Percentiles rank a stretch among this genome's conserved stretches.
Conservation (phyloP, 169 alveolate species). For the Ichthyophthirius multifiliis region DNA sequence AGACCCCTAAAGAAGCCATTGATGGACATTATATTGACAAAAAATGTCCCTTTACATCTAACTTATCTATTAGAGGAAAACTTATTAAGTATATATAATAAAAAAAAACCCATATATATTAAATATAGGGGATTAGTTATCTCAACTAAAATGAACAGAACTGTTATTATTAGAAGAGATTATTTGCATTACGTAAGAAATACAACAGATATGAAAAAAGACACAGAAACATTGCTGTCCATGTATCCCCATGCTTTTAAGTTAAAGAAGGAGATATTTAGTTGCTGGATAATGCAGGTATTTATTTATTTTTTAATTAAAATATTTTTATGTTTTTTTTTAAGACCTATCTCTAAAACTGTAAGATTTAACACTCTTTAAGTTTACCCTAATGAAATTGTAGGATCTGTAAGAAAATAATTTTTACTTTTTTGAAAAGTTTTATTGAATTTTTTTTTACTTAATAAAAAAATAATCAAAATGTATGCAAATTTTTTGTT, state of each 20-base stretch:
- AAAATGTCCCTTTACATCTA: conserved; percentile 99
- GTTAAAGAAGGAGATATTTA: conserved; percentile 98
- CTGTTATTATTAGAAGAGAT: conserved; percentile 97
- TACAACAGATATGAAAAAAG: conserved; percentile 99
- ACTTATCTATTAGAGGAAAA: conserved; percentile 97
- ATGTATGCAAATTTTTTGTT: no score
- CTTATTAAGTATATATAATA: conserved; percentile 91
- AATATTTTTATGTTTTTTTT: conserved; percentile 58
- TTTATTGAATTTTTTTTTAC: no score
- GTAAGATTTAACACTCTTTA: conserved; percentile 98
- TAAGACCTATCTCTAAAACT: conserved; percentile 98
- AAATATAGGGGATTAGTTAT: conserved; percentile 95
- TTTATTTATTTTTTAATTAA: not conserved
- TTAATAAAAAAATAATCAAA: no score
- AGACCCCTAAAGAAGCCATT: conserved; percentile 98
- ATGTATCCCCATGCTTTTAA: conserved; percentile 98
- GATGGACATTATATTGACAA: conserved; percentile 98
- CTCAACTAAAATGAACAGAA: conserved; percentile 98
- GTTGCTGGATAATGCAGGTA: conserved; percentile 99
- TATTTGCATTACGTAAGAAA: conserved; percentile 97
- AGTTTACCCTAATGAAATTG: conserved; percentile 97
- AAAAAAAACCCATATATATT: no score
- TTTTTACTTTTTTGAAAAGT: conserved; percentile 94
- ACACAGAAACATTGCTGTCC: conserved; percentile 97
- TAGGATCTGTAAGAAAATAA: conserved; percentile 98